These are phyloP conservation scores for Neurospora cerealis DNA, from an alignment of 495 filamentous ascomycete genomes.

Conservation along the genomic window DNA sequence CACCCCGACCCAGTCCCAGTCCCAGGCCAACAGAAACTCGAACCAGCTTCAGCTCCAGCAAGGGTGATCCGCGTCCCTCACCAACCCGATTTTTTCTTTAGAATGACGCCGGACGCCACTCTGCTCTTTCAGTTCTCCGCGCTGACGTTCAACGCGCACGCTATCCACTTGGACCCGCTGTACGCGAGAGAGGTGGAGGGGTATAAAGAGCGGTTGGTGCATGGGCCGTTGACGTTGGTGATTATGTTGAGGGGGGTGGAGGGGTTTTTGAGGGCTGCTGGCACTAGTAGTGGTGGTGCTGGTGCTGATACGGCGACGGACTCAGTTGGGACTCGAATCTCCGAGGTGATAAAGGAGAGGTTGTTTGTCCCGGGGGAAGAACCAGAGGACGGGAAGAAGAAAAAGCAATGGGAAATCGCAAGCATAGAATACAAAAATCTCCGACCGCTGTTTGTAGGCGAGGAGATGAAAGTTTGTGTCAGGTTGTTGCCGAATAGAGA, in stretches of 20 bases:
- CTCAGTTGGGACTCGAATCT: not conserved
- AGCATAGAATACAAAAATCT: slow-evolving; percentile 70
- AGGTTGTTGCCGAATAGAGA: slow-evolving; percentile 22
- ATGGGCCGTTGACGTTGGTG: slow-evolving; percentile 73
- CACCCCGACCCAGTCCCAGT: not conserved
- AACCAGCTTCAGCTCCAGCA: not conserved
- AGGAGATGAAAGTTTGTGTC: slow-evolving; percentile 52
- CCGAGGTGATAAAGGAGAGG: not conserved
- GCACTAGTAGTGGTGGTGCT: not conserved
- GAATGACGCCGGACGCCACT: slow-evolving; percentile 48
- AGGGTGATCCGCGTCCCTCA: slow-evolving; percentile 8
- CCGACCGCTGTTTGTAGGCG: slow-evolving; percentile 67
- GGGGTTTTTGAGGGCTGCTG: not conserved
- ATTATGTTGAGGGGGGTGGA: slow-evolving; percentile 59
- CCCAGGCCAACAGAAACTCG: not conserved
- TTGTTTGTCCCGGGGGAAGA: not conserved
- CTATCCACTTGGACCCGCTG: slow-evolving; percentile 68
- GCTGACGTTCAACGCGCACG: slow-evolving; percentile 77
- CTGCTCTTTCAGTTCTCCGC: slow-evolving; percentile 80
- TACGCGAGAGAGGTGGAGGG: slow-evolving; percentile 66
- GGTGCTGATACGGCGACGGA: not conserved
- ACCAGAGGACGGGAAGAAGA: slow-evolving; percentile 1
- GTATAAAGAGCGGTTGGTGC: slow-evolving; percentile 64
- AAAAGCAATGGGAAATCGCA: slow-evolving; percentile 22
- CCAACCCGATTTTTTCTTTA: slow-evolving; percentile 48